A percentile compares a stretch with the other conserved stretches of the same genome.
These are phyloP conservation scores for Lotmaria passim DNA, from an alignment of 208 protist species.

Conservation along the genomic window DNA sequence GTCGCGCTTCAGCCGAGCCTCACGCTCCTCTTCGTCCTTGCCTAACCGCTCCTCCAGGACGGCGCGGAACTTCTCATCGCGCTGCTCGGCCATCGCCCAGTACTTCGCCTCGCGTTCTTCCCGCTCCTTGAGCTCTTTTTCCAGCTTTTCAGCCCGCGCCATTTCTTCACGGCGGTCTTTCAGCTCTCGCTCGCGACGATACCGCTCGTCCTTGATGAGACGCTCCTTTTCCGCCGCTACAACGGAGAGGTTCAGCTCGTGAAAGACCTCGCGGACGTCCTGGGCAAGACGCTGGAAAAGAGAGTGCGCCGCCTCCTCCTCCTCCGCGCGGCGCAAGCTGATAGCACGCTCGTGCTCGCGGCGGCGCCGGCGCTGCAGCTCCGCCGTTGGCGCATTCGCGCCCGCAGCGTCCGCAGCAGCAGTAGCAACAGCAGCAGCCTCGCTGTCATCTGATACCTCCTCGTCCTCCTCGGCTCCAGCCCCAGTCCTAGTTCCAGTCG, in stretches of 20 bases:
- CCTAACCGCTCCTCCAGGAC: slow-evolving; percentile 54
- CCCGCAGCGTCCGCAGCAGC: too few relatives aligned
- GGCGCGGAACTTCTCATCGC: slow-evolving; percentile 66
- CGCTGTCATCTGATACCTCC: slow-evolving; percentile 8
- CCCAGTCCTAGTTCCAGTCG: too few relatives aligned
- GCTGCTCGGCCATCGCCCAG: slow-evolving; percentile 69
- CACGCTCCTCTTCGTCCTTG: slow-evolving; percentile 85
- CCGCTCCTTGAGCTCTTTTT: slow-evolving; percentile 74
- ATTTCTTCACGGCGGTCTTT: slow-evolving; percentile 73
- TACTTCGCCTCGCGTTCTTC: slow-evolving; percentile 81
- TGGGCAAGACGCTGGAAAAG: slow-evolving; percentile 89
- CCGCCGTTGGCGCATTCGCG: slow-evolving; percentile 20
- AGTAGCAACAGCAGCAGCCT: not conserved
- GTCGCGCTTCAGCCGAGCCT: slow-evolving; percentile 76
- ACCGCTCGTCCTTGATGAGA: slow-evolving; percentile 91
- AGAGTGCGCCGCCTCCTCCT: slow-evolving; percentile 79
- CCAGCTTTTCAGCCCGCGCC: slow-evolving; percentile 60
- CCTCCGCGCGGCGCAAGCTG: slow-evolving; percentile 64
- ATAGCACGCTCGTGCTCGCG: slow-evolving; percentile 78
- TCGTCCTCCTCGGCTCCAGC: slow-evolving; percentile 15
- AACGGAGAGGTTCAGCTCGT: slow-evolving; percentile 90
- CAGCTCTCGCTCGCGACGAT: slow-evolving; percentile 83
- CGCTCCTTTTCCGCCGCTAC: slow-evolving; percentile 92
- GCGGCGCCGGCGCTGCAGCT: slow-evolving; percentile 66
- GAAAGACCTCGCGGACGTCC: slow-evolving; percentile 90